Evolutionary conservation across 306 rosid species (phyloP), one percentile per base, ranked within the genome.

Genomic region (Lathyrus oleraceus): DNA sequence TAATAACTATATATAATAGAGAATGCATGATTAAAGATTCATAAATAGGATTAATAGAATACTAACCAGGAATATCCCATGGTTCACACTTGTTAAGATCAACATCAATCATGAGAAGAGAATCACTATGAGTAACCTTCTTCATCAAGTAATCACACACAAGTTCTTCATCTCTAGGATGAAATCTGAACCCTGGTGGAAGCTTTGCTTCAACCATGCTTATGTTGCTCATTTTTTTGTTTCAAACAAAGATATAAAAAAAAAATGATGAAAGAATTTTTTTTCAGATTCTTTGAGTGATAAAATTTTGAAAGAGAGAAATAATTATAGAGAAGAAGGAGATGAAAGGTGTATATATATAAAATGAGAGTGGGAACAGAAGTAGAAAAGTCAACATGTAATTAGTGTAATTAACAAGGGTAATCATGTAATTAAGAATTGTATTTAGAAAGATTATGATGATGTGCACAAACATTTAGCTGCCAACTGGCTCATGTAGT

Each of bases 81-180:
- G 98, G 98, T 58, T 92, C 98, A 44, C 85, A 87, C 95, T 87
- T 89, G 89, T 92, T 92, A 47, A 92, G 98, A 76, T 92, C 98
- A 79, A 92, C 98, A 60, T 92, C 92, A 28, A 89, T 87, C 87
- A 92, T 54, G 69, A 89, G 96, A 61, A 78, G 70, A 27, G 92
- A 80, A 67, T 81, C 78, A 63, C 56, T 67, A 44, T 76, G 83
- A 32, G 79, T 65, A 6, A 83, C 75, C 83, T 89, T 92, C 82
- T 86, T 87, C 82, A 92, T 72, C 85, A 92, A 75, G 66, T 92
- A 92, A 76, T 89, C 95, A 77, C 92, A 92, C 0, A 92, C 98
- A 45, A 92, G 90, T 10, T 92, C 98, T 79, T 92, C 98, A 73
- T 92, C 98, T 80, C 81, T 87, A 1, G 98, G 98, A 85, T 92